These are phyloP conservation scores for Fagus sylvatica DNA, from an alignment of 306 rosid species.

Conservation along the genomic window DNA sequence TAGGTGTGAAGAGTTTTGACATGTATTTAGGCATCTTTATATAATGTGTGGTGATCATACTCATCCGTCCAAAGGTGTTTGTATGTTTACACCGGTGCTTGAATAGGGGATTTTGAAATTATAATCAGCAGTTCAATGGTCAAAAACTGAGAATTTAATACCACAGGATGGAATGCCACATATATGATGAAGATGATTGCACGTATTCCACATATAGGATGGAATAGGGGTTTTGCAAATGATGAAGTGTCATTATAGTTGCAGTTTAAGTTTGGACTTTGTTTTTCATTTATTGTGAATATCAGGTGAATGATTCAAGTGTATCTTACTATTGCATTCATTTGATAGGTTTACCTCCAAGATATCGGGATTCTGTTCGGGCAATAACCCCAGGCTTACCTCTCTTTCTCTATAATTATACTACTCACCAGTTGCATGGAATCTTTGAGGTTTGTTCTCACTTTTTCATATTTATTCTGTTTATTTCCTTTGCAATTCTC, in stretches of 20 bases:
- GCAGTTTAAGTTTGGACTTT: neutral
- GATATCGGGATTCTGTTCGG: conserved; percentile 94
- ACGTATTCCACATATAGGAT: neutral
- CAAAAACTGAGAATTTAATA: neutral
- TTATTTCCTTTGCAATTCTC: conserved; percentile 17
- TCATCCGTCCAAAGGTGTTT: neutral
- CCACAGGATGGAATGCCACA: neutral
- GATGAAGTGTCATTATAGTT: neutral
- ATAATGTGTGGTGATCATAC: neutral
- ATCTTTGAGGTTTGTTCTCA: conserved; percentile 75
- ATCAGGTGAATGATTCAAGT: conserved; percentile 2
- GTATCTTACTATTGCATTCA: conserved; percentile 20
- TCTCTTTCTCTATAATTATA: conserved; percentile 88
- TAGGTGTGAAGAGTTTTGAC: neutral
- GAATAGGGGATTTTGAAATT: neutral
- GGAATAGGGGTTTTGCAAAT: neutral
- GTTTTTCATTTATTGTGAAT: conserved; percentile 7
- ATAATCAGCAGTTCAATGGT: neutral
- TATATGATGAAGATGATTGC: neutral
- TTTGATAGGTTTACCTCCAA: conserved; percentile 87
- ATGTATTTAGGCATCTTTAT: neutral
- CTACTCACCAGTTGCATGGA: conserved; percentile 96
- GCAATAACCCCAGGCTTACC: conserved; percentile 96
- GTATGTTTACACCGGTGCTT: no score
- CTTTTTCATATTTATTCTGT: neutral